These are phyloP conservation scores for Dothiorella sarmentorum DNA, from an alignment of 2,329 filamentous ascomycete species.

Conservation along the genomic window DNA sequence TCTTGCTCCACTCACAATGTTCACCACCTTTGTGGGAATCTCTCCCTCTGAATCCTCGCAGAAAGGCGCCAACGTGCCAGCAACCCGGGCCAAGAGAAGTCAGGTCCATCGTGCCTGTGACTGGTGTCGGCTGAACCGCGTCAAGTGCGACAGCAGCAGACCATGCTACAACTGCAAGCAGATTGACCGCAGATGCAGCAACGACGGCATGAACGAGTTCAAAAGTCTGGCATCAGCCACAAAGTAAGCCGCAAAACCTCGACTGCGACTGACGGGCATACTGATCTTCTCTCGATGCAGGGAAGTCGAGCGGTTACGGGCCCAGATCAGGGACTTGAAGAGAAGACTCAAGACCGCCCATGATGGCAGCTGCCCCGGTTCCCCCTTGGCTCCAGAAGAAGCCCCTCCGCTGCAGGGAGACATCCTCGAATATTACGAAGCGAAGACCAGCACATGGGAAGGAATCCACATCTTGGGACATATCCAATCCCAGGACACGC, in stretches of 20 bases:
- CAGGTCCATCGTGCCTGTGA: constrained; percentile 39
- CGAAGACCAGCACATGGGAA: neutral
- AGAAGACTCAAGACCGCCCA: constrained; percentile 14
- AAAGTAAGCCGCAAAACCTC: constrained; percentile 26
- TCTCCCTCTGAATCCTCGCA: neutral
- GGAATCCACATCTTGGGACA: neutral
- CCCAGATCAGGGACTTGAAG: constrained; percentile 34
- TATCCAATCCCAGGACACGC: neutral
- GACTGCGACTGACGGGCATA: neutral
- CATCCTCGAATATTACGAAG: constrained; percentile 3
- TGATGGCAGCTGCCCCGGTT: neutral
- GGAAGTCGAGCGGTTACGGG: constrained; percentile 39
- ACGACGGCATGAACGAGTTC: constrained; percentile 26
- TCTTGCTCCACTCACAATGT: constrained; percentile 15
- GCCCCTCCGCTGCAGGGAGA: neutral
- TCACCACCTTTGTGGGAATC: constrained; percentile 19
- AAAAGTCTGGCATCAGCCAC: constrained; percentile 25
- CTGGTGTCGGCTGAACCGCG: constrained; percentile 42
- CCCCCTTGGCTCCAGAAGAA: neutral
- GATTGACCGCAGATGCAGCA: constrained; percentile 37
- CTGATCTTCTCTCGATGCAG: constrained; percentile 27
- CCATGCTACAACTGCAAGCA: constrained; percentile 42
- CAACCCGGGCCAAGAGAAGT: constrained; percentile 23
- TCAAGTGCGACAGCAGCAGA: constrained; percentile 42
- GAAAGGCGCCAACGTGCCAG: neutral